Evolutionary conservation across 2,329 filamentous ascomycete species (phyloP).

Genomic region (Orbilia blumenaviensis): DNA sequence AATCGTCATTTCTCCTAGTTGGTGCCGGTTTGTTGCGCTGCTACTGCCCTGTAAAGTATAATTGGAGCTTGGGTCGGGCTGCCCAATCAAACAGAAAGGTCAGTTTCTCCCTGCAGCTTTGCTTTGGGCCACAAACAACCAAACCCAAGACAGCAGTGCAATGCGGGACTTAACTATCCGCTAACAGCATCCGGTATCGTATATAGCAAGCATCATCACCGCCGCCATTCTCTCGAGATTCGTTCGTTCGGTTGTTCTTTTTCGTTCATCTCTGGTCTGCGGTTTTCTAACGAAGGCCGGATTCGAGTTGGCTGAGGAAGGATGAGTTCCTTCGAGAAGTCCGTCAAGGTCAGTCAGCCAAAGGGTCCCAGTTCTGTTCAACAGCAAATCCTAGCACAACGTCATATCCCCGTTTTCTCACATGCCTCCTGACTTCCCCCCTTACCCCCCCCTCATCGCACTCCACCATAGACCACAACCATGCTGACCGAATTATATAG

Average conservation of each 20-base stretch:
- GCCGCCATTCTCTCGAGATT: conserved; percentile 19
- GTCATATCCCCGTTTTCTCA: conserved; percentile 16
- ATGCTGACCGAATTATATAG: conserved; percentile 48
- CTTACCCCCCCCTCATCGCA: not conserved
- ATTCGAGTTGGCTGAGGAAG: conserved; percentile 63
- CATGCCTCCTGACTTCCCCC: conserved; percentile 8
- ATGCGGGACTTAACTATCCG: conserved; percentile 48
- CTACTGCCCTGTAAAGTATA: conserved; percentile 10
- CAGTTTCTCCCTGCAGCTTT: conserved; percentile 14
- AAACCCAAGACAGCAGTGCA: conserved; percentile 43
- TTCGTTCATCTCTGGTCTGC: conserved; percentile 2
- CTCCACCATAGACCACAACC: not conserved
- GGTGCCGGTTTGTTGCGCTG: not conserved
- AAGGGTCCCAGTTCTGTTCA: not conserved
- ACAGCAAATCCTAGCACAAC: conserved; percentile 14
- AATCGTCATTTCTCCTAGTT: not conserved
- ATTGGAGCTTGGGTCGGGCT: conserved; percentile 11
- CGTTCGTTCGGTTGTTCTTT: conserved; percentile 26
- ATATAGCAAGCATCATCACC: conserved; percentile 5
- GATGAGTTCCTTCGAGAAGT: conserved; percentile 96
- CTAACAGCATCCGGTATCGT: conserved; percentile 3
- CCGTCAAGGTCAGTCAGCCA: conserved; percentile 78
- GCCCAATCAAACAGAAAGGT: conserved; percentile 39
- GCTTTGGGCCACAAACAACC: conserved; percentile 9
- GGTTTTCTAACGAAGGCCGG: conserved; percentile 20